phyloP scores from a whole-genome alignment of 169 alveolate genomes.

The Eimeria zaria region DNA sequence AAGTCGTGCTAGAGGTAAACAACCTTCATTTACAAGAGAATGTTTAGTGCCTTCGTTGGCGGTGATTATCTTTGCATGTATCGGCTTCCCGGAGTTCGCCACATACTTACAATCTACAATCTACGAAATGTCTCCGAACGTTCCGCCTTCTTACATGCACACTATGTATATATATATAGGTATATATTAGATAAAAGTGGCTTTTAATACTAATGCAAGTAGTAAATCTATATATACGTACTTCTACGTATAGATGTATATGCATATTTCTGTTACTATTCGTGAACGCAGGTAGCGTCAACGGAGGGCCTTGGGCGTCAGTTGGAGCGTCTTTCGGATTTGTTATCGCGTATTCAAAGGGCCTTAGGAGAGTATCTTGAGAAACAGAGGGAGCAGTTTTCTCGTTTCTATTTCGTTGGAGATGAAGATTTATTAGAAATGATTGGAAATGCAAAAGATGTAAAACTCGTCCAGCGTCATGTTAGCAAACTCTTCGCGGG shows the following conservation, averaged over 20 bases:
- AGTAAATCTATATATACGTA: too few species aligned
- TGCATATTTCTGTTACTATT: background rate
- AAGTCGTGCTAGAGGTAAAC: conserved; percentile 78
- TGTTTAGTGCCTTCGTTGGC: background rate
- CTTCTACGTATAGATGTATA: too few species aligned
- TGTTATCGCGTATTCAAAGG: conserved; percentile 97
- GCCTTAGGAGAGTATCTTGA: conserved; percentile 98
- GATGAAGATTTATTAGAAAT: conserved; percentile 99
- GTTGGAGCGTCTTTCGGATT: conserved; percentile 96
- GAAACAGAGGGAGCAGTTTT: conserved; percentile 98
- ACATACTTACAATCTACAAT: background rate
- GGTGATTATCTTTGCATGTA: background rate
- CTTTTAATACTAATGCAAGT: too few species aligned
- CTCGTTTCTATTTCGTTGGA: conserved; percentile 99
- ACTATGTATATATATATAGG: too few species aligned
- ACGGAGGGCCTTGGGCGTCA: conserved; percentile 96
- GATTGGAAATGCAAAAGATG: conserved; percentile 98
- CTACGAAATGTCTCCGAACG: background rate
- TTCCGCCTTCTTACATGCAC: background rate
- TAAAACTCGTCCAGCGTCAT: conserved; percentile 97
- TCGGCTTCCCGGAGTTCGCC: background rate
- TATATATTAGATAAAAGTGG: too few species aligned
- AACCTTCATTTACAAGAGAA: background rate
- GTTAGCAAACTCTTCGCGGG: conserved; percentile 99
- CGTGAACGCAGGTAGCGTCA: conserved; percentile 84